Conservation (phyloP, 1,139 yeast genomes). For the Geotrichum aggregatum region DNA sequence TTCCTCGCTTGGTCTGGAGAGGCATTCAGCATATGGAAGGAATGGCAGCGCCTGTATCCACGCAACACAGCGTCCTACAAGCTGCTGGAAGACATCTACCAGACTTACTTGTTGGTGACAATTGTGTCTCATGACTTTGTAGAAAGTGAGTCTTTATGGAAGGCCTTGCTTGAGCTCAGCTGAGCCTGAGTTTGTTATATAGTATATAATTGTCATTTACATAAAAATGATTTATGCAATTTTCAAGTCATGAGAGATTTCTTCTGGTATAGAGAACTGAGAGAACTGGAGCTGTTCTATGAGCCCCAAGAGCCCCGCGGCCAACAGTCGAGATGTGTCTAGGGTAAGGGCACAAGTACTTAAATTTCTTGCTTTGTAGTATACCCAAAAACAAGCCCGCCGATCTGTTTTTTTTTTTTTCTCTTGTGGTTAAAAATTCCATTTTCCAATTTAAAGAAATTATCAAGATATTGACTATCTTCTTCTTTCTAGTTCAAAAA, state of each 20-base stretch:
- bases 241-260: no score
- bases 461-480: no score
- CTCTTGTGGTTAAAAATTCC: no score
- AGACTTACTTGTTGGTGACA: conserved; percentile 70
- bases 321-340: no score
- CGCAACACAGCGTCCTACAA: conserved; percentile 52
- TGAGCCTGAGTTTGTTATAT: not conserved
- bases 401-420: no score
- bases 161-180: conserved; percentile 39
- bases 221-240: not conserved
- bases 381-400: no score
- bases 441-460: not conserved
- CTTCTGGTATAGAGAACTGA: no score
- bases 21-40: conserved; percentile 84
- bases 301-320: no score
- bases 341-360: no score
- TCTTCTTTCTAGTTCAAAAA: no score
- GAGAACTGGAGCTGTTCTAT: no score
- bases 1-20: conserved; percentile 93
- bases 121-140: conserved; percentile 80
- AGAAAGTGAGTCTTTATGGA: conserved; percentile 77
- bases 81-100: conserved; percentile 62
- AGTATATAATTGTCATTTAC: not conserved
- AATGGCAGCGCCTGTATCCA: conserved; percentile 83
- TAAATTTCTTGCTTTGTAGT: no score